Evolutionary conservation across 2,329 filamentous ascomycete genomes (phyloP).

Genomic region (Aspergillus puulaauensis): DNA sequence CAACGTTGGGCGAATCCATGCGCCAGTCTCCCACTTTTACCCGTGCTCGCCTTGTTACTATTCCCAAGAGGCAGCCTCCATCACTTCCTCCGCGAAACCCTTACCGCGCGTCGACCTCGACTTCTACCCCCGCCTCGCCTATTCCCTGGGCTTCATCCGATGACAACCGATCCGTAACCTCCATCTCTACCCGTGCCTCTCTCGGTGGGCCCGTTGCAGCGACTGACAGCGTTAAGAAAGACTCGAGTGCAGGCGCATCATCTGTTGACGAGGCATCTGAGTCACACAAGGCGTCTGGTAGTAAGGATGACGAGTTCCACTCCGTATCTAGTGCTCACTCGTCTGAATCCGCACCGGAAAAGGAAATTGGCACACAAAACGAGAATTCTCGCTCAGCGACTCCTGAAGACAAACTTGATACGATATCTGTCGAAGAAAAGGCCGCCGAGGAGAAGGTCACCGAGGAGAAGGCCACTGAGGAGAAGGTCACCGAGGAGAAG

Average conservation of each 20-base stretch:
- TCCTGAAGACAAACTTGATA: neutral
- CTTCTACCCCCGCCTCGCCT: conserved; percentile 24
- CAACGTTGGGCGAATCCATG: conserved; percentile 58
- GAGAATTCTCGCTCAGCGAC: conserved; percentile 2
- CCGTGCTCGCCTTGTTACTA: conserved; percentile 78
- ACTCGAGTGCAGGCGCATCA: conserved; percentile 13
- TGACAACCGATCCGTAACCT: conserved; percentile 20
- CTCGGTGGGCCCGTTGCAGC: conserved; percentile 19
- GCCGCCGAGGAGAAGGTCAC: neutral
- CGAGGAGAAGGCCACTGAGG: neutral
- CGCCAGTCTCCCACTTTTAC: conserved; percentile 67
- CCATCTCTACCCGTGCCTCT: conserved; percentile 23
- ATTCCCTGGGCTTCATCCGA: conserved; percentile 26
- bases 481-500: neutral
- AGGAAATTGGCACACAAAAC: conserved; percentile 10
- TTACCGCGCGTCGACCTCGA: conserved; percentile 26
- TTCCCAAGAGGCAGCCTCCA: conserved; percentile 74
- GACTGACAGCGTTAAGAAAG: conserved; percentile 13
- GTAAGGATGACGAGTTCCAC: conserved; percentile 45
- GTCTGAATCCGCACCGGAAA: conserved; percentile 24
- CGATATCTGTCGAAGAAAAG: neutral
- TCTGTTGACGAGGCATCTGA: conserved; percentile 12
- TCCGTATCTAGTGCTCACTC: conserved; percentile 38
- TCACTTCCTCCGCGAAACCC: conserved; percentile 77
- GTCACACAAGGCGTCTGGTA: conserved; percentile 17